Evolutionary conservation across 495 filamentous ascomycete genomes (phyloP).

Genomic region (Talaromyces borbonicus): DNA sequence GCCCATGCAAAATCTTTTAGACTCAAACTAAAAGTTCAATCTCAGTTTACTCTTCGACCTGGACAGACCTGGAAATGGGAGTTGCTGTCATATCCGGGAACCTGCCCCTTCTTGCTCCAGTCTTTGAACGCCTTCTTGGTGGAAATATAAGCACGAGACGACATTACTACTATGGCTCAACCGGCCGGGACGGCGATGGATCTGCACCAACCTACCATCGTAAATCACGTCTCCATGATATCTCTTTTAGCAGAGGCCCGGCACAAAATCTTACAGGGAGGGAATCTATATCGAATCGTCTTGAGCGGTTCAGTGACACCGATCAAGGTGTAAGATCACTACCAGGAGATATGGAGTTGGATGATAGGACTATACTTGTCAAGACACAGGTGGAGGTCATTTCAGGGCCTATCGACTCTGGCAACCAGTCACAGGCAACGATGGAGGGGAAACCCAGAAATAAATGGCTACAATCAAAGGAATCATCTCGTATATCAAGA

Average conservation of each 20-base stretch:
- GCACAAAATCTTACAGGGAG: background rate
- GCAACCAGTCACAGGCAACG: background rate
- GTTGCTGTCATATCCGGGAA: background rate
- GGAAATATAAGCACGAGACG: background rate
- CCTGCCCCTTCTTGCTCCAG: background rate
- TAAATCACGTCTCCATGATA: no score
- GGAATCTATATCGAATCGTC: background rate
- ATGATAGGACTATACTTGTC: background rate
- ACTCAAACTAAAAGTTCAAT: background rate
- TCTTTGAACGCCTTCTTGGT: background rate
- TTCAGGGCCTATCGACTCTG: background rate
- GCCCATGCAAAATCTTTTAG: background rate
- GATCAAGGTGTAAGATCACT: background rate
- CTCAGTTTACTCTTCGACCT: conserved; percentile 1
- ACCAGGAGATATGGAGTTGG: background rate
- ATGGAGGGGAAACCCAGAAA: background rate
- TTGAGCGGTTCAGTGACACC: background rate
- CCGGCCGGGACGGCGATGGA: background rate
- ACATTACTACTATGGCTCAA: conserved; percentile 1
- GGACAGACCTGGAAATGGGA: conserved; percentile 1
- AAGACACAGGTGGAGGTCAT: background rate
- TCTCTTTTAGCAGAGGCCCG: background rate
- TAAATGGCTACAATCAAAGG: background rate
- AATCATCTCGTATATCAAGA: background rate
- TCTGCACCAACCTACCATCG: background rate